These are phyloP conservation scores for Blastomyces gilchristii DNA, from an alignment of 2,329 filamentous ascomycete species.

Conservation along the genomic window DNA sequence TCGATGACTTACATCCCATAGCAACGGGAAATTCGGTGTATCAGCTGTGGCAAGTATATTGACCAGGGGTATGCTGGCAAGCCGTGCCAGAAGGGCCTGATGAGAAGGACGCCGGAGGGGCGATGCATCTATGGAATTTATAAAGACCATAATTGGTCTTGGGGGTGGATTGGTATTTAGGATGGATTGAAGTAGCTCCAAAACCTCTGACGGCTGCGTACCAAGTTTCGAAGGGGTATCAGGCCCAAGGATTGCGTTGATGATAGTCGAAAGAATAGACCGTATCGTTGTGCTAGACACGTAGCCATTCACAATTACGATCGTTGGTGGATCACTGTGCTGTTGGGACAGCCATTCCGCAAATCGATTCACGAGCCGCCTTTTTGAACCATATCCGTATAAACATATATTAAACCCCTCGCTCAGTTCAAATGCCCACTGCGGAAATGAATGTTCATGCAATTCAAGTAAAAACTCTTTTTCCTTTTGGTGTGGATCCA, in stretches of 20 bases:
- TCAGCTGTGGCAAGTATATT: conserved; percentile 72
- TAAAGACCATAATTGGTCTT: conserved; percentile 52
- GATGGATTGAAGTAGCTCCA: conserved; percentile 54
- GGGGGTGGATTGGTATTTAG: conserved; percentile 42
- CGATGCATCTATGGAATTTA: conserved; percentile 79
- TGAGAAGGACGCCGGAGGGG: conserved; percentile 60
- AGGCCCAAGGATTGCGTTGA: conserved; percentile 46
- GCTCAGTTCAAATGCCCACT: conserved; percentile 84
- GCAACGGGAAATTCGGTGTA: conserved; percentile 72
- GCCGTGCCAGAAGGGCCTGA: conserved; percentile 63
- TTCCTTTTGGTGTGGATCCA: conserved; percentile 61
- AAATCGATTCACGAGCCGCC: conserved; percentile 61
- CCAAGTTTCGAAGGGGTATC: conserved; percentile 43
- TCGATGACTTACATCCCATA: conserved; percentile 83
- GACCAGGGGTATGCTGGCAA: conserved; percentile 64
- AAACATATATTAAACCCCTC: conserved; percentile 83
- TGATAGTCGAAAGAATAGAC: conserved; percentile 48
- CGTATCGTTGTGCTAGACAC: conserved; percentile 36
- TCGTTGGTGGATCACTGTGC: conserved; percentile 36
- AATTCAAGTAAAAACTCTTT: conserved; percentile 61
- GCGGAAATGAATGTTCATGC: conserved; percentile 71
- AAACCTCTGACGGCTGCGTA: conserved; percentile 57
- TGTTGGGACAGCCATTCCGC: conserved; percentile 56
- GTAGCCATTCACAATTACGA: conserved; percentile 85
- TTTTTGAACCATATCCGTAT: conserved; percentile 88